Percentiles rank a stretch among this genome's conserved stretches.
Evolutionary conservation across 108 stramenopile genomes (phyloP).

Genomic region (Nitzschia sp.): DNA sequence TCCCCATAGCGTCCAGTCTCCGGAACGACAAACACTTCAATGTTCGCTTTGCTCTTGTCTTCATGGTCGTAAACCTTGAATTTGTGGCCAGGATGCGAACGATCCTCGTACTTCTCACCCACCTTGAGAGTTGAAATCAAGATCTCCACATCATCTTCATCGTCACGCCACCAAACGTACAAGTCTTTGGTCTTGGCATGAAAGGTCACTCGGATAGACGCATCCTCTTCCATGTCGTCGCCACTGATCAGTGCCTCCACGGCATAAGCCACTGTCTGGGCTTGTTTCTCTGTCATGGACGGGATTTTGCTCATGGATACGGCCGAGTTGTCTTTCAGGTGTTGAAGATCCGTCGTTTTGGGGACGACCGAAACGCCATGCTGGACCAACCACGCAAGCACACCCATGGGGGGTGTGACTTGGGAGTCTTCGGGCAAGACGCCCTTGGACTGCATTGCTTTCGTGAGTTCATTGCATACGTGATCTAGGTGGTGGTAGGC

Average conservation of each 20-base stretch:
- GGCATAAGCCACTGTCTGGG: conserved; percentile 38
- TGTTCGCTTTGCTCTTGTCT: conserved; percentile 28
- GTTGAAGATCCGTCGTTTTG: conserved; percentile 41
- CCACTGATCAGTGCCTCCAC: conserved; percentile 54
- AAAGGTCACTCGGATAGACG: conserved; percentile 38
- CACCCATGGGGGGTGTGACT: conserved; percentile 38
- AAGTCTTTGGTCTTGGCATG: conserved; percentile 42
- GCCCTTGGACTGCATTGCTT: not conserved
- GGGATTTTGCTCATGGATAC: conserved; percentile 43
- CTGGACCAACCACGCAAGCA: conserved; percentile 63
- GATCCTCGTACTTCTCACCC: conserved; percentile 42
- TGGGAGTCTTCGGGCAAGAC: conserved; percentile 7
- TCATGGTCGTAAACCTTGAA: conserved; percentile 37
- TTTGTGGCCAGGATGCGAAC: conserved; percentile 49
- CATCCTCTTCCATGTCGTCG: conserved; percentile 48
- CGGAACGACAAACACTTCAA: conserved; percentile 39
- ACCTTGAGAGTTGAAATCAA: conserved; percentile 32
- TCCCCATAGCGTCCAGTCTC: conserved; percentile 51
- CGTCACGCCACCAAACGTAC: conserved; percentile 51
- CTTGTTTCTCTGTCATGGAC: conserved; percentile 36
- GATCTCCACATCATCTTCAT: conserved; percentile 41
- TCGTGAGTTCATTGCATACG: conserved; percentile 37
- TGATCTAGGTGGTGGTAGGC: conserved; percentile 38
- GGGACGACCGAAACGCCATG: conserved; percentile 57
- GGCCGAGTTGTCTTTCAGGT: conserved; percentile 53